Evolutionary conservation across 495 filamentous ascomycete genomes (phyloP).

Genomic region (Xeromyces bisporus): DNA sequence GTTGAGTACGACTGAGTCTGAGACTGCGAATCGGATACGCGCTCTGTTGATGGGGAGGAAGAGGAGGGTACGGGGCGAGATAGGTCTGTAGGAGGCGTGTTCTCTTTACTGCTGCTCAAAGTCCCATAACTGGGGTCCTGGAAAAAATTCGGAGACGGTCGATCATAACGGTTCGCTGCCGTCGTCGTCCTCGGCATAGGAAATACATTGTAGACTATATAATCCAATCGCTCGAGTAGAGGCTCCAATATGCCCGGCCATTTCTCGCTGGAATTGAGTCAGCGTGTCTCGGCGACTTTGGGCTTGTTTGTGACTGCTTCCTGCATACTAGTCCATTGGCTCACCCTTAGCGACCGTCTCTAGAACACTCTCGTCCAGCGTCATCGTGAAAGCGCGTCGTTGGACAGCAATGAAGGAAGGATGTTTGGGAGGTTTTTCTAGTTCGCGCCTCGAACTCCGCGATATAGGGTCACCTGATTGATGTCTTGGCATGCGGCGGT

Average conservation of each 20-base stretch:
- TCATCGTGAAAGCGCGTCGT: too few species aligned
- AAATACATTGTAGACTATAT: conserved; percentile 37
- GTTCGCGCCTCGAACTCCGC: too few species aligned
- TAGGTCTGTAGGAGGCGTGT: conserved; percentile 24
- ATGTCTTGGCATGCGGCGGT: too few species aligned
- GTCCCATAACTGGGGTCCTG: conserved; percentile 17
- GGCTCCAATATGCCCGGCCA: conserved; percentile 37
- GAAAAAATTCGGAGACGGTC: conserved; percentile 12
- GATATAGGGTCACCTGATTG: too few species aligned
- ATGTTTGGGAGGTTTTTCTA: too few species aligned
- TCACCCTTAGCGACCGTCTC: conserved; percentile 46
- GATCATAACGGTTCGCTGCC: conserved; percentile 10
- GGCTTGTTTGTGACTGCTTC: conserved; percentile 1
- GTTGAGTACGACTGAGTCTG: conserved; percentile 24
- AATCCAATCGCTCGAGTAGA: conserved; percentile 35
- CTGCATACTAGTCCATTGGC: conserved; percentile 48
- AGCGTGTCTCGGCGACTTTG: conserved; percentile 5
- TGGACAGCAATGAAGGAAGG: too few species aligned
- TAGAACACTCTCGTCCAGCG: conserved; percentile 52
- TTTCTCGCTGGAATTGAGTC: conserved; percentile 28
- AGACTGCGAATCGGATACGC: conserved; percentile 29
- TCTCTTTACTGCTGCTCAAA: conserved; percentile 35
- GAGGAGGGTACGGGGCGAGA: conserved; percentile 20
- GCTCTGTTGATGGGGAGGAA: conserved; percentile 25
- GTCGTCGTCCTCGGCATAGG: conserved; percentile 28